Evolutionary conservation across 441 rosid species (phyloP).

Genomic region (Manihot esculenta): DNA sequence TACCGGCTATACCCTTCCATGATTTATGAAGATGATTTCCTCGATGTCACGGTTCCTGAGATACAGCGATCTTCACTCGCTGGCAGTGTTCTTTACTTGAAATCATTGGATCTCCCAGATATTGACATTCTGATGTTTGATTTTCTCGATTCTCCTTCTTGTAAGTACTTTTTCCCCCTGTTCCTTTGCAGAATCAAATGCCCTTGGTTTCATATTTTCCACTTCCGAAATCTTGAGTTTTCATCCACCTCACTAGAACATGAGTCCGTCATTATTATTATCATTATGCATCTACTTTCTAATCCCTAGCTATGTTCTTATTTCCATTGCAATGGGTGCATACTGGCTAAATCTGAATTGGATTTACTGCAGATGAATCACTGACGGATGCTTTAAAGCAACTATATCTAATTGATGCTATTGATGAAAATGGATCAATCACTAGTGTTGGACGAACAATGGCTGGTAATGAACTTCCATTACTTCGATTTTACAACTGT

Average conservation of each 20-base stretch:
- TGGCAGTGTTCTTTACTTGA: constrained; percentile 91
- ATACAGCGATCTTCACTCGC: constrained; percentile 96
- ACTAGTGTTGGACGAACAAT: constrained; percentile 79
- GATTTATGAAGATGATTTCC: constrained; percentile 74
- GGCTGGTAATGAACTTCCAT: constrained; percentile 66
- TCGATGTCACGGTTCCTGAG: constrained; percentile 92
- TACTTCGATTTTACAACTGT: constrained; percentile 16
- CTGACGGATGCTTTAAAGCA: constrained; percentile 92
- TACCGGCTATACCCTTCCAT: constrained; percentile 79
- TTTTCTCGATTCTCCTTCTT: constrained; percentile 93
- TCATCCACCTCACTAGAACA: background rate
- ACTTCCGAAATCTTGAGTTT: background rate
- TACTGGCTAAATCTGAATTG: constrained; percentile 30
- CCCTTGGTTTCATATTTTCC: constrained; percentile 6
- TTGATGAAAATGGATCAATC: constrained; percentile 83
- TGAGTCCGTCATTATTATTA: background rate
- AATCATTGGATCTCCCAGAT: constrained; percentile 91
- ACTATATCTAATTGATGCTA: constrained; percentile 86
- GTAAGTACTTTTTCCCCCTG: constrained; percentile 39
- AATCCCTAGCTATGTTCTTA: background rate
- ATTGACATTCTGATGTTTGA: constrained; percentile 91
- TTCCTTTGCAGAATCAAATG: constrained; percentile 4
- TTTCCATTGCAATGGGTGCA: background rate
- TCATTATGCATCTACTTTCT: constrained; percentile 1
- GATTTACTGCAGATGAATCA: constrained; percentile 67